Conservation (phyloP, 768 basidiomycete species). For the Tricholoma sp. region DNA sequence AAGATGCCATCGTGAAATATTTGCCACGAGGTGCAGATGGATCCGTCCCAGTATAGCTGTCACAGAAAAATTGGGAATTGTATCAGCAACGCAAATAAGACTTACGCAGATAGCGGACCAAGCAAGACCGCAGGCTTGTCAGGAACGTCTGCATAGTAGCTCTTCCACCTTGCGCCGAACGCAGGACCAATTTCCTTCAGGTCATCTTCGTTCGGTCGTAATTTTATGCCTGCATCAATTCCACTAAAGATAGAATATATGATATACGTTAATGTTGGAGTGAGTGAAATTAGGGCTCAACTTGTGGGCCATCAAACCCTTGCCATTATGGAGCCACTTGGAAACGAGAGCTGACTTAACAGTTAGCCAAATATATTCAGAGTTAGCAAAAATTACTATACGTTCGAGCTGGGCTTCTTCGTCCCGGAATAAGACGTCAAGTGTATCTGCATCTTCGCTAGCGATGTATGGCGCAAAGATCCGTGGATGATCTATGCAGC, state of each 20-base stretch:
- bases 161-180: constrained; percentile 45
- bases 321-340: constrained; percentile 10
- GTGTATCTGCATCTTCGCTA: constrained; percentile 39
- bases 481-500: constrained; percentile 34
- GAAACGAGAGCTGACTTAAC: constrained; percentile 9
- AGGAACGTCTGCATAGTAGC: constrained; percentile 42
- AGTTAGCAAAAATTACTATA: constrained; percentile 17
- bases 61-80: no score
- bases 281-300: constrained; percentile 14
- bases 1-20: constrained; percentile 16
- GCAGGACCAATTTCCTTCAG: constrained; percentile 42
- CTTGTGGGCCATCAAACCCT: constrained; percentile 47
- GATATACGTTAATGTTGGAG: background rate
- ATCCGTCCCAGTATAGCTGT: no score
- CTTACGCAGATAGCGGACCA: constrained; percentile 37
- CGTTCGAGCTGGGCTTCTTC: constrained; percentile 33
- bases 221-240: constrained; percentile 50
- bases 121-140: constrained; percentile 54
- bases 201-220: constrained; percentile 47
- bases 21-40: no score
- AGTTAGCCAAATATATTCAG: background rate
- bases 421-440: constrained; percentile 43
- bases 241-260: constrained; percentile 27
- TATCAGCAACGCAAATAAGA: background rate
- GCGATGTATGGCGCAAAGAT: constrained; percentile 36